phyloP scores from a whole-genome alignment of 1,139 yeast genomes.

The Hemisphaericaspora subhashii region DNA sequence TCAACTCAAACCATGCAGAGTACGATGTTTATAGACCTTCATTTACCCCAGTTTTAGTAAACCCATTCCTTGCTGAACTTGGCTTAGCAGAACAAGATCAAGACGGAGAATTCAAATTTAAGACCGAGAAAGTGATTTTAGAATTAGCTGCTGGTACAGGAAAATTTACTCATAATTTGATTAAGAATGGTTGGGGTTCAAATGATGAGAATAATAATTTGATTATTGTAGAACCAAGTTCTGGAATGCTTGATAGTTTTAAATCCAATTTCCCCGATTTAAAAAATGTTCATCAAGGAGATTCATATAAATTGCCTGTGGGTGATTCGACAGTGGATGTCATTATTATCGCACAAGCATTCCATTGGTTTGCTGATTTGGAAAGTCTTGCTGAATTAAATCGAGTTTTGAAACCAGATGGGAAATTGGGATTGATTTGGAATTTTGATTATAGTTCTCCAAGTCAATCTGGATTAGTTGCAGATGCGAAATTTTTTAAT shows the following conservation, averaged over 20 bases:
- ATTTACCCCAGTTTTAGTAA: constrained; percentile 48
- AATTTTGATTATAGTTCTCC: constrained; percentile 49
- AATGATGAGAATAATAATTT: constrained; percentile 27
- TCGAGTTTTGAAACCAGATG: constrained; percentile 50
- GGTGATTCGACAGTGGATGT: constrained; percentile 49
- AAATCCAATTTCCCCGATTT: constrained; percentile 48
- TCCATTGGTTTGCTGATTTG: constrained; percentile 65
- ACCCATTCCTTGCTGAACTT: constrained; percentile 42
- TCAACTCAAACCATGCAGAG: constrained; percentile 51
- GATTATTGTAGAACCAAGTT: constrained; percentile 56
- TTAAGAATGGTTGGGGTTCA: constrained; percentile 45
- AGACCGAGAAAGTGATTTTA: constrained; percentile 34
- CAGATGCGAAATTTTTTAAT: constrained; percentile 10
- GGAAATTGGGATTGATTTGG: constrained; percentile 61
- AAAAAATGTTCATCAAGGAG: constrained; percentile 33
- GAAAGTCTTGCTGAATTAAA: constrained; percentile 50
- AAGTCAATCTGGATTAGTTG: constrained; percentile 13
- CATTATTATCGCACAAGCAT: constrained; percentile 63
- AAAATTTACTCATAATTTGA: constrained; percentile 54
- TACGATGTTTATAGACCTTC: constrained; percentile 62
- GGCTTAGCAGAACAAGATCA: constrained; percentile 22
- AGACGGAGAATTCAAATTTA: constrained; percentile 13
- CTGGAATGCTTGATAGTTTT: constrained; percentile 58
- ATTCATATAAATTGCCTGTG: constrained; percentile 52
- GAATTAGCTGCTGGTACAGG: constrained; percentile 72